Base-by-base conservation (phyloP, 108 stramenopile species). In the Fragilaria radians region DNA sequence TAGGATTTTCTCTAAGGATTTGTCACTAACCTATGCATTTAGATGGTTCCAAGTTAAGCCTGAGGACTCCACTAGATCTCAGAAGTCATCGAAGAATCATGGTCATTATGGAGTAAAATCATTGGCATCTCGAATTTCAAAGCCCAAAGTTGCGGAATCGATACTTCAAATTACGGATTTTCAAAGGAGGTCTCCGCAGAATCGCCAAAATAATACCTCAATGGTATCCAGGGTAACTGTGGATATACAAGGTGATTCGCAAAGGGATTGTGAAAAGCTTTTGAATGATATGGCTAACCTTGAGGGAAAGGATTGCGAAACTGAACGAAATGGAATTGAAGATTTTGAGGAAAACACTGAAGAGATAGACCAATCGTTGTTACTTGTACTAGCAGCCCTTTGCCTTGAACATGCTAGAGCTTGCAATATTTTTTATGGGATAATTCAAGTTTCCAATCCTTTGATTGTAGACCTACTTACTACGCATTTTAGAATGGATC, bases 371-470 rank as follows among this genome's bases (percentile, higher is more conserved):
- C n/a, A n/a, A n/a, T n/a, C n/a, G n/a, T n/a, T n/a, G n/a, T n/a
- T n/a, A n/a, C n/a, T n/a, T n/a, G n/a, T n/a, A n/a, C n/a, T n/a
- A n/a, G n/a, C n/a, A n/a, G n/a, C n/a, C n/a, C n/a, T n/a, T n/a
- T n/a, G n/a, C n/a, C n/a, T 86, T 31, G 80, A 83, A 27, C 88
- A 89, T 68, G 74, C 83, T 19, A 59, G 78, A 34, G 62, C 73
- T 14, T 67, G 55, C 46, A 61, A 77, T 65, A 72, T 84, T 42
- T 79, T 71, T 68, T 89, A 83, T 73, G 82, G 79, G 28, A 64
- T 89, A 62, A 69, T 75, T 62, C 62, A 87, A 31, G 59, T 66
- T 4, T 62, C 69, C 1, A 66, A 67, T 1, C 23, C 62, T 22
- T 0, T 61, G 24, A 22, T 65, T 18, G 76, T 72, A 29, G 49